Conservation (phyloP, 148 eudicot genomes). For the Rhododendron molle region DNA sequence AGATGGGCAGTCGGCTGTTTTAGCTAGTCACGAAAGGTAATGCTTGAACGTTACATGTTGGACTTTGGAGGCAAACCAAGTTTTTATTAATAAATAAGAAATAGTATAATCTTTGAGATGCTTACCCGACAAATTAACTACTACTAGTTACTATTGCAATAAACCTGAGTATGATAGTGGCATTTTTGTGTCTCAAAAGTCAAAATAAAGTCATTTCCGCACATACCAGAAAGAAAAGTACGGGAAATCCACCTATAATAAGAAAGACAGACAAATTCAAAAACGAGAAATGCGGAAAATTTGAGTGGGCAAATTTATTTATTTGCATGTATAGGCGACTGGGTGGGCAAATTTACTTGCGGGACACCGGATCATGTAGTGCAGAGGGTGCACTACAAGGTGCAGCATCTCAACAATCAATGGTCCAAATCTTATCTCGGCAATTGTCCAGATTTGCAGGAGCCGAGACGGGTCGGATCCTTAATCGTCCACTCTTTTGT, state of each 20-base stretch:
- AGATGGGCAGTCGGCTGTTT: background rate
- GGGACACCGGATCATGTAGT: too few relatives aligned
- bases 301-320: background rate
- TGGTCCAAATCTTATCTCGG: too few relatives aligned
- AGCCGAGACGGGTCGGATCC: too few relatives aligned
- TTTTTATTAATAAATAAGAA: background rate
- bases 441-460: too few relatives aligned
- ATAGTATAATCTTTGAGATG: background rate
- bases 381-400: too few relatives aligned
- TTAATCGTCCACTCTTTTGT: too few relatives aligned
- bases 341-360: background rate
- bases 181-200: background rate
- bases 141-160: background rate
- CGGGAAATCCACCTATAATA: background rate
- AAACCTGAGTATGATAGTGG: background rate
- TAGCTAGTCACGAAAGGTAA: background rate
- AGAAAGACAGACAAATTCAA: background rate
- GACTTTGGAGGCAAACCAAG: background rate
- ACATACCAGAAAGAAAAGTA: background rate
- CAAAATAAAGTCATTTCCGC: background rate
- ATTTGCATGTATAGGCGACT: too few relatives aligned
- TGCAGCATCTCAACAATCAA: too few relatives aligned
- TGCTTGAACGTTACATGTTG: background rate
- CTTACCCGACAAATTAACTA: background rate
- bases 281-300: too few relatives aligned